These are phyloP conservation scores for Botryotinia narcissicola DNA, from an alignment of 2,329 filamentous ascomycete species.

Conservation along the genomic window DNA sequence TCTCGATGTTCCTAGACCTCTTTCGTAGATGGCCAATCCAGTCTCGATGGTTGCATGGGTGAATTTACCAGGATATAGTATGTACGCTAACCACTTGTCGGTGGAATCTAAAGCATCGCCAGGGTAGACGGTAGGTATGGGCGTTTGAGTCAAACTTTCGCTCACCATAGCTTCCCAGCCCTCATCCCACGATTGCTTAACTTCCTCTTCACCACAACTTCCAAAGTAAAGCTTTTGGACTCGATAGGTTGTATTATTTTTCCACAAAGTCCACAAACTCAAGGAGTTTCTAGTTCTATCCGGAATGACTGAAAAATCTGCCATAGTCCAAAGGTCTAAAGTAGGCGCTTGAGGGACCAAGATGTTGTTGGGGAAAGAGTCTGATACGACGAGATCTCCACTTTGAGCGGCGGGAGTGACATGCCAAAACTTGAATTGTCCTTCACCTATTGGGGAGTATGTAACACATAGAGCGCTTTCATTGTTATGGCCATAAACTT, in stretches of 20 bases:
- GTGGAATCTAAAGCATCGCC: slow-evolving; percentile 67
- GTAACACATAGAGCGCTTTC: slow-evolving; percentile 65
- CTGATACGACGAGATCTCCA: slow-evolving; percentile 60
- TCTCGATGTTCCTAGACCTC: slow-evolving; percentile 50
- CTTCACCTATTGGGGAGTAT: slow-evolving; percentile 81
- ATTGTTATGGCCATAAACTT: slow-evolving; percentile 59
- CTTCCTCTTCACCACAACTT: slow-evolving; percentile 34
- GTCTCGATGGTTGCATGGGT: slow-evolving; percentile 77
- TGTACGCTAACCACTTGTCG: slow-evolving; percentile 82
- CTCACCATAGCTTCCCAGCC: slow-evolving; percentile 69
- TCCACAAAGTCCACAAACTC: slow-evolving; percentile 76
- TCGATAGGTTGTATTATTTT: slow-evolving; percentile 77
- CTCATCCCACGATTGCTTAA: slow-evolving; percentile 53
- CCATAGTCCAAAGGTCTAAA: slow-evolving; percentile 75
- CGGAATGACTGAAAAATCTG: slow-evolving; percentile 67
- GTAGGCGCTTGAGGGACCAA: slow-evolving; percentile 68
- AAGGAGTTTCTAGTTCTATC: slow-evolving; percentile 50
- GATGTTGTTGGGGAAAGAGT: slow-evolving; percentile 66
- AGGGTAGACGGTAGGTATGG: slow-evolving; percentile 56
- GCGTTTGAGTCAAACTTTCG: slow-evolving; percentile 53
- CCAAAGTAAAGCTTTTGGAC: slow-evolving; percentile 72
- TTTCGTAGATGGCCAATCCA: slow-evolving; percentile 77
- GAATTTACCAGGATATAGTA: slow-evolving; percentile 82
- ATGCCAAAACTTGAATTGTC: slow-evolving; percentile 93
- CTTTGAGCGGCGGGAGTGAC: slow-evolving; percentile 60